phyloP scores from a whole-genome alignment of 768 basidiomycete genomes.

The Hericium alpestre region DNA sequence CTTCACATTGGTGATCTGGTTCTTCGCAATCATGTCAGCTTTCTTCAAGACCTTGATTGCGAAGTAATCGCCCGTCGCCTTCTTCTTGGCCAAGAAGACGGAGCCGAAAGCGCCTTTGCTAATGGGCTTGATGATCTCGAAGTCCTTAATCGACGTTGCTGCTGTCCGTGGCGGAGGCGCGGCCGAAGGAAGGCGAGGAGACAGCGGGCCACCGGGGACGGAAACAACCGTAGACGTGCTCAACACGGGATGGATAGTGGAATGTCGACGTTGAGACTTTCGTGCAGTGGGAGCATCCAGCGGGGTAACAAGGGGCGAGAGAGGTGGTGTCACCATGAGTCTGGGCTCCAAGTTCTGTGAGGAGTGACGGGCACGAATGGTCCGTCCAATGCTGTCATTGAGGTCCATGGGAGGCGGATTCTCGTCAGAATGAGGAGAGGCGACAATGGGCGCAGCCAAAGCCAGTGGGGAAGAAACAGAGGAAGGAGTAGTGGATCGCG shows the following conservation, averaged over 20 bases:
- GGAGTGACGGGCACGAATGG: constrained; percentile 57
- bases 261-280: constrained; percentile 60
- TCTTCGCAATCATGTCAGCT: constrained; percentile 99
- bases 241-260: constrained; percentile 34
- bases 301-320: constrained; percentile 59
- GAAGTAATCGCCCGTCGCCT: constrained; percentile 94
- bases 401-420: constrained; percentile 56
- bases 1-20: constrained; percentile 99
- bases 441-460: constrained; percentile 74
- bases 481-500: constrained; percentile 80
- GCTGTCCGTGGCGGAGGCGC: constrained; percentile 70
- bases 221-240: constrained; percentile 51
- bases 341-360: constrained; percentile 50
- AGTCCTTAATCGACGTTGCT: constrained; percentile 94
- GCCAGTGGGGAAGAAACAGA: constrained; percentile 83
- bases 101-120: constrained; percentile 98
- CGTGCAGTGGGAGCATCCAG: constrained; percentile 39
- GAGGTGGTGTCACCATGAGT: constrained; percentile 31
- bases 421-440: constrained; percentile 51
- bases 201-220: constrained; percentile 47
- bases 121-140: constrained; percentile 98
- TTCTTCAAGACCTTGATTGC: constrained; percentile 99
- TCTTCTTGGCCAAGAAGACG: constrained; percentile 97
- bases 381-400: constrained; percentile 38
- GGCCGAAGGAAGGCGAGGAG: constrained; percentile 75